Evolutionary conservation across 2,329 filamentous ascomycete species (phyloP), one percentile per base, ranked within the genome.

Genomic region (Aspergillus neoniger): DNA sequence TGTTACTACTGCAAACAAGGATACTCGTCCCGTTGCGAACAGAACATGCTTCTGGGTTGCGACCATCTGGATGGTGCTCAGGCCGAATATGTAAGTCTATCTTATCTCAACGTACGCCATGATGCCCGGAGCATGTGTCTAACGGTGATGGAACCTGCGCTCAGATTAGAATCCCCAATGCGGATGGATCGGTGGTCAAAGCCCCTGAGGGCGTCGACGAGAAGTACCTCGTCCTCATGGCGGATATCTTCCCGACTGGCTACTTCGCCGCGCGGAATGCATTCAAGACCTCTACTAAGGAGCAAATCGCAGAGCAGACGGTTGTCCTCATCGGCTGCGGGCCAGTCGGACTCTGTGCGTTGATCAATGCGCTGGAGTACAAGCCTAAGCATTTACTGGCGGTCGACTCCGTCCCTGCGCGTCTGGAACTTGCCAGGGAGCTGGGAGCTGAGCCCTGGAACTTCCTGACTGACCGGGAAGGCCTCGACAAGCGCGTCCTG

Each of bases 1-100:
- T 96, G 92, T 77, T 96, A 93, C 78, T 96, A 95, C 79, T 96
- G 93, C 80, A 85, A 85, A 60, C 85, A 86, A 63, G 89, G 88
- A 12, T 88, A 85, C 75, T 90, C 91, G 0, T 92, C 91, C 4
- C 88, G 92, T 60, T 96, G 92, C 76, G 83, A 84, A 17, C 84
- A 91, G 65, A 84, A 81, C 59, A 77, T 84, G 47, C 81, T 96
- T 0, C 93, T 96, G 68, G 92, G 92, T 36, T 88, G 82, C 44
- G 76, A 83, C 17, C 74, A 73, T 8, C 82, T 96, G 38, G 90
- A 96, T 71, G 91, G 91, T 52, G 90, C 84, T 7, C 91, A 96
- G 74, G 91, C 92, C 32, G 88, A 95, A 76, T 96, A 88, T 72
- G 89, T 83, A 62, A 55, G 67, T 58, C 15, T 12, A 21, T 21